Evolutionary conservation across 2,329 filamentous ascomycete genomes (phyloP).

Genomic region (Epichloe coenophiala): DNA sequence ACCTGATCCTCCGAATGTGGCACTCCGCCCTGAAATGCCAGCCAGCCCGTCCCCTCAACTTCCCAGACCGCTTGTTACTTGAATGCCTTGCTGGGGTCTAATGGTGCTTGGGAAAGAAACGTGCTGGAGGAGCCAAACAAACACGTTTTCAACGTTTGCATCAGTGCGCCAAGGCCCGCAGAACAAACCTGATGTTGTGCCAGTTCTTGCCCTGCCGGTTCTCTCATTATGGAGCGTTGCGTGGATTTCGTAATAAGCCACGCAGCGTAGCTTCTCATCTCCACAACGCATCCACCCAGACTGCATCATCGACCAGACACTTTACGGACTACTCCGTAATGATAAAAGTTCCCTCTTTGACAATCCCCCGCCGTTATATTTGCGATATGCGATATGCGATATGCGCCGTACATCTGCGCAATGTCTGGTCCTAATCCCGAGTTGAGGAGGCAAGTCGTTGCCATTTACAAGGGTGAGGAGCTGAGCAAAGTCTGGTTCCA

Average conservation of each 20-base stretch:
- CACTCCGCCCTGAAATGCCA: too few species aligned
- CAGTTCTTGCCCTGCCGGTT: neutral
- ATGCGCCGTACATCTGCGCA: neutral
- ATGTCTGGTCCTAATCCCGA: conserved; percentile 31
- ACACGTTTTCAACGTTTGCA: too few species aligned
- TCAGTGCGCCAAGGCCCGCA: too few species aligned
- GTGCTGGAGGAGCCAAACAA: too few species aligned
- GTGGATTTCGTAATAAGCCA: neutral
- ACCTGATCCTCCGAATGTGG: too few species aligned
- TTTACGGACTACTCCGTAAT: neutral
- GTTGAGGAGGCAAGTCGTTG: conserved; percentile 66
- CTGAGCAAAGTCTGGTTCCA: neutral
- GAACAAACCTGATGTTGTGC: too few species aligned
- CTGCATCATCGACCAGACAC: neutral
- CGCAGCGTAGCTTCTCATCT: neutral
- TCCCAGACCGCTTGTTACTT: neutral
- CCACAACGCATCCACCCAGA: neutral
- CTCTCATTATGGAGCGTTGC: neutral
- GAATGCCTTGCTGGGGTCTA: too few species aligned
- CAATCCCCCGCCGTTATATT: neutral
- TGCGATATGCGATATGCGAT: neutral
- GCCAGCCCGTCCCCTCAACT: neutral
- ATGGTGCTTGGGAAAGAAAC: neutral
- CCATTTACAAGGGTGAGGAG: conserved; percentile 68
- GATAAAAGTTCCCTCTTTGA: neutral